Conservation (phyloP, 306 rosid species). For the Styphnolobium japonicum region DNA sequence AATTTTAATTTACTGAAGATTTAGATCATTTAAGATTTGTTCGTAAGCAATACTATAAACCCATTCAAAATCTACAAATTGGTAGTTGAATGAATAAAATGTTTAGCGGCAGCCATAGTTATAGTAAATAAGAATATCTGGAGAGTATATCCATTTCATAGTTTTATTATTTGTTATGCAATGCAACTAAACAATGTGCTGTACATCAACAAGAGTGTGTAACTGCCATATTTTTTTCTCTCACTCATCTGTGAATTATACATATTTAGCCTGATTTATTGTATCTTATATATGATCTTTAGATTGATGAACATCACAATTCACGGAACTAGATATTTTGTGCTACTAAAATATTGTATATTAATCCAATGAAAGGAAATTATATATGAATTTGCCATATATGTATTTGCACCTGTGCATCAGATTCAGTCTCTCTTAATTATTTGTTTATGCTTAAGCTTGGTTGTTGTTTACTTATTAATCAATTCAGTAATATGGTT, state of each 20-base stretch:
- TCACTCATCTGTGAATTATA: neutral
- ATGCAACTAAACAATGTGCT: neutral
- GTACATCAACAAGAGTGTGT: neutral
- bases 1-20: constrained; percentile 6
- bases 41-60: neutral
- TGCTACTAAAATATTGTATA: neutral
- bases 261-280: neutral
- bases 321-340: neutral
- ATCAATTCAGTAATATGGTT: neutral
- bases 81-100: neutral
- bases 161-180: neutral
- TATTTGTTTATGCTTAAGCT: neutral
- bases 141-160: neutral
- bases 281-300: neutral
- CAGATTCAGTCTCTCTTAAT: neutral
- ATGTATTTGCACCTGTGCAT: neutral
- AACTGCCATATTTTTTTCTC: neutral
- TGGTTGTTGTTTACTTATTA: neutral
- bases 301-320: neutral
- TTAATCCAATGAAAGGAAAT: neutral
- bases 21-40: neutral
- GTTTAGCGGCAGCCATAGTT: neutral
- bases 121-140: neutral
- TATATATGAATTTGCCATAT: neutral
- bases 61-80: neutral